Evolutionary conservation across 768 basidiomycete genomes (phyloP), one percentile per base, ranked within the genome.

Genomic region (Mrakia frigida): DNA sequence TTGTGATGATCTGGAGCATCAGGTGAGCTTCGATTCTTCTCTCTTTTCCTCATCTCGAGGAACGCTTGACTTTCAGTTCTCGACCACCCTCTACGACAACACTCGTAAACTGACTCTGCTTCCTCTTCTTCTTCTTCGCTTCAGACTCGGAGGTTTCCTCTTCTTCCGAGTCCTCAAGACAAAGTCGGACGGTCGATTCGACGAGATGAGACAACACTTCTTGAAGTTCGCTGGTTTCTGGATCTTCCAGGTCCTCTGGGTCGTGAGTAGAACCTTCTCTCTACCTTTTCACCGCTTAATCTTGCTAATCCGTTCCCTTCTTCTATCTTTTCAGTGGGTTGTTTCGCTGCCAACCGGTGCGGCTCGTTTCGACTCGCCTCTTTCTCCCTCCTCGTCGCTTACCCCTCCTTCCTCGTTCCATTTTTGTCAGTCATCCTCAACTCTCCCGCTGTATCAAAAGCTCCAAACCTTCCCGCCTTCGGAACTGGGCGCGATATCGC

Each of bases 1-100:
- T 90, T n/a, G 86, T 89, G 35, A 89, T 91, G 88, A 76, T 89
- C 11, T 91, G 90, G 90, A 88, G 90, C 0, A 81, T 85, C 18
- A 83, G 90, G 46, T 90, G 25, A 88, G 87, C 63, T 61, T 71
- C 7, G 43, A 53, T 11, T 21, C n/a, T 28, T 25, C 56, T 13
- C 13, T 56, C 56, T 2, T 56, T 56, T 46, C 43, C 43, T n/a
- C n/a, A n/a, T n/a, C n/a, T n/a, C 43, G 43, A 46, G 18, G 43
- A 46, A 46, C 43, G 18, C 7, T 9, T 18, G 43, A 46, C 7
- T 7, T 18, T 46, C 43, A 46, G 43, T 18, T 46, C 43, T 7
- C 43, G 43, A 46, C 43, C 18, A 41, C 39, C 11, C 43, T 43
- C 43, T 43, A 4, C 43, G 43, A 43, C 43, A 14, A 43, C 3